Evolutionary conservation across 345 rosid genomes (phyloP).

Genomic region (Linum lewisii): DNA sequence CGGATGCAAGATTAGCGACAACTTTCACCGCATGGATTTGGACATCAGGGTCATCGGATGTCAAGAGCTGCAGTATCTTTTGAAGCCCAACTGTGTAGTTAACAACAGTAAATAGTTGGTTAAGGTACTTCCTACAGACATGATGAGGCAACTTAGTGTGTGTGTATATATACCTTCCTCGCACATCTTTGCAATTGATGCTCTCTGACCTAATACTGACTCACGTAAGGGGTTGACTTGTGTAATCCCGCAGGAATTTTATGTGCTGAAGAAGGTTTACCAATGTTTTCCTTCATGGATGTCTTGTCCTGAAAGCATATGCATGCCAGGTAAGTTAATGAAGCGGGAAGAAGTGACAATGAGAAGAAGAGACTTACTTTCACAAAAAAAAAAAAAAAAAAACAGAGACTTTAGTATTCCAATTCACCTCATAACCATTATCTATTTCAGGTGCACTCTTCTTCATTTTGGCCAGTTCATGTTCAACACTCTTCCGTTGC

Average conservation of each 20-base stretch:
- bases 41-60: constrained; percentile 77
- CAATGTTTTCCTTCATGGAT: constrained; percentile 37
- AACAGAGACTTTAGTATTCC: not conserved
- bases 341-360: constrained; percentile 3
- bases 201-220: constrained; percentile 59
- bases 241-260: constrained; percentile 29
- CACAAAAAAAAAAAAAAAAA: too few relatives aligned
- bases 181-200: constrained; percentile 81
- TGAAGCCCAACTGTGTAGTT: constrained; percentile 62
- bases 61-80: constrained; percentile 64
- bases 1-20: constrained; percentile 95
- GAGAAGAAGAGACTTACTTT: constrained; percentile 1
- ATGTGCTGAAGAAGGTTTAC: constrained; percentile 37
- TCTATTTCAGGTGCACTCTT: constrained; percentile 43
- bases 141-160: not conserved
- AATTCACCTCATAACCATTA: constrained; percentile 41
- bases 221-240: constrained; percentile 52
- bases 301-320: constrained; percentile 39
- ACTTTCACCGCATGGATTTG: constrained; percentile 91
- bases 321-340: constrained; percentile 3
- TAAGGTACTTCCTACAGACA: not conserved
- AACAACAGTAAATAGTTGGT: constrained; percentile 17
- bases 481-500: constrained; percentile 51
- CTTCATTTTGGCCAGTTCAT: constrained; percentile 53
- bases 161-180: constrained; percentile 57